Percentiles rank a stretch among this genome's conserved stretches.
These are phyloP conservation scores for Lichtheimia ornata DNA, from an alignment of 371 early-diverging fungal genomes.

Conservation along the genomic window DNA sequence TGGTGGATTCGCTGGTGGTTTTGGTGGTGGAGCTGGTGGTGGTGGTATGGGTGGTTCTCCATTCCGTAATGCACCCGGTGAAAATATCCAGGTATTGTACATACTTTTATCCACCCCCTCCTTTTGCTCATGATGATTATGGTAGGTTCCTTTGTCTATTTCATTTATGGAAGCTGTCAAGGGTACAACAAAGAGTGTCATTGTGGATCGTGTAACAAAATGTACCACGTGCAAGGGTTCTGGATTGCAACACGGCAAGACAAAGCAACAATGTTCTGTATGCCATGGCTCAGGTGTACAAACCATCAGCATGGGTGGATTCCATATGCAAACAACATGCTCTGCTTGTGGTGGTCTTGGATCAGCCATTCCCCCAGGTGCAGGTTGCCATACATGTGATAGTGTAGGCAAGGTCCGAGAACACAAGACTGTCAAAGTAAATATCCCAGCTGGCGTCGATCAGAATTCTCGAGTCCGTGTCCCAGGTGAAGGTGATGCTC, in stretches of 20 bases:
- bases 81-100: conserved; percentile 47
- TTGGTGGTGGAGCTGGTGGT: conserved; percentile 42
- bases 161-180: conserved; percentile 90
- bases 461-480: conserved; percentile 64
- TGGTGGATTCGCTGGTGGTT: conserved; percentile 46
- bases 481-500: conserved; percentile 84
- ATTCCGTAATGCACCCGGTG: conserved; percentile 32
- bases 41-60: conserved; percentile 39
- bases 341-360: conserved; percentile 85
- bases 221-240: conserved; percentile 82
- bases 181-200: conserved; percentile 69
- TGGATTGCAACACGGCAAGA: conserved; percentile 78
- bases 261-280: conserved; percentile 62
- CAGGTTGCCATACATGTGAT: conserved; percentile 77
- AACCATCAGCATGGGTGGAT: conserved; percentile 74
- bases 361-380: conserved; percentile 60
- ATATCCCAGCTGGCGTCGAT: conserved; percentile 81
- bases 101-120: not conserved
- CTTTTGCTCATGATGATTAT: not conserved
- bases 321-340: conserved; percentile 86
- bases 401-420: conserved; percentile 80
- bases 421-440: conserved; percentile 68
- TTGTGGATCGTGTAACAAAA: conserved; percentile 59
- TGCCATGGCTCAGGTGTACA: conserved; percentile 90
- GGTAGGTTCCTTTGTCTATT: conserved; percentile 55